Conservation (phyloP, 768 basidiomycete genomes). For the Lactifluus volemus region DNA sequence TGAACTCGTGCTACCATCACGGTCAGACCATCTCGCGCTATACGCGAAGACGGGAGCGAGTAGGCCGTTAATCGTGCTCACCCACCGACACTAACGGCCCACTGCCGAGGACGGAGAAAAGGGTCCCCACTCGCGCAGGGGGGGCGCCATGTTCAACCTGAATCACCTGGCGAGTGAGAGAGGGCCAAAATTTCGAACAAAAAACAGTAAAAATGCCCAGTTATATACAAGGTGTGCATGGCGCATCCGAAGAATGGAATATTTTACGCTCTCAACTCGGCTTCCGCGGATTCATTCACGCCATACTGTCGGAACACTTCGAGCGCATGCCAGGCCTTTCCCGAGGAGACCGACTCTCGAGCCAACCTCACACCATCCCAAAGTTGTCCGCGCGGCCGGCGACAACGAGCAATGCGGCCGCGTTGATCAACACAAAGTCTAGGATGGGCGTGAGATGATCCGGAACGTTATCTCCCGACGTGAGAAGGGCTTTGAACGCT, state of each 20-base stretch:
- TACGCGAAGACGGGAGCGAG: no score
- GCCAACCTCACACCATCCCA: constrained; percentile 65
- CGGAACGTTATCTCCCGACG: constrained; percentile 47
- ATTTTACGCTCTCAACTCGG: not conserved
- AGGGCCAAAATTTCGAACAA: no score
- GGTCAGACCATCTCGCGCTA: no score
- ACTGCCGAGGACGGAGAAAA: no score
- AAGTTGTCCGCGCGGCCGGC: constrained; percentile 66
- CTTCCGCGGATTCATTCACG: constrained; percentile 1
- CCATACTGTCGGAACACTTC: constrained; percentile 9
- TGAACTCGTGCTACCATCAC: no score
- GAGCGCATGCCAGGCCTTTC: constrained; percentile 33
- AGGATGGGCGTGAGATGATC: constrained; percentile 51
- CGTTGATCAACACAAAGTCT: constrained; percentile 87
- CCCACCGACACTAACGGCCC: no score
- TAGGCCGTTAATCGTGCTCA: no score
- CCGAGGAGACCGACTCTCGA: constrained; percentile 47
- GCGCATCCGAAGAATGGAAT: not conserved
- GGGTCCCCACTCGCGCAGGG: no score
- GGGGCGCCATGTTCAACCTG: no score
- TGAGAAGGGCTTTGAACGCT: constrained; percentile 58
- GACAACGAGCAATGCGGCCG: constrained; percentile 80
- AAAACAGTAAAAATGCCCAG: no score
- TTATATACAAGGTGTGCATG: no score
- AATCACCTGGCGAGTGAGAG: no score